Evolutionary conservation across 768 basidiomycete genomes (phyloP).

Genomic region (Dentipellis sp.): DNA sequence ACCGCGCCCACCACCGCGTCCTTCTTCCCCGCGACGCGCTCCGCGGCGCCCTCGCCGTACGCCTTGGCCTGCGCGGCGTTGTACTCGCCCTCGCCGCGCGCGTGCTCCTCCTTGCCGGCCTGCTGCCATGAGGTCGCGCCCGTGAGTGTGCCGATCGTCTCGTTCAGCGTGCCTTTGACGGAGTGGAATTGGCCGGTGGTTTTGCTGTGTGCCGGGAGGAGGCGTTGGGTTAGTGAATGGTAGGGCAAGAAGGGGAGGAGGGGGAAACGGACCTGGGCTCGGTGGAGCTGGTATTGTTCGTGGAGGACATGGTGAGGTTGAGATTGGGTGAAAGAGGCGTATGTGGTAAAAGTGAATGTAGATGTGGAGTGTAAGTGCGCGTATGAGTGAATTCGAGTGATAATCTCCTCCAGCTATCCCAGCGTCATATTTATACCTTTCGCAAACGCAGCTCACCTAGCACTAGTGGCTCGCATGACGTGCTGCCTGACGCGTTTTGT

Average conservation of each 20-base stretch:
- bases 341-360: neutral
- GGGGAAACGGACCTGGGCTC: neutral
- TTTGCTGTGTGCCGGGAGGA: constrained; percentile 18
- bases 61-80: constrained; percentile 40
- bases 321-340: neutral
- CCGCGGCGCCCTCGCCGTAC: constrained; percentile 38
- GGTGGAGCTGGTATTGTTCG: neutral
- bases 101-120: constrained; percentile 45
- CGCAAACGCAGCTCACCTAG: too few relatives aligned
- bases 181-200: constrained; percentile 23
- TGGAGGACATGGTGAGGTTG: neutral
- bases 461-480: too few relatives aligned
- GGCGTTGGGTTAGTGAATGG: neutral
- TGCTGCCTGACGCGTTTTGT: too few relatives aligned
- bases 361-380: neutral
- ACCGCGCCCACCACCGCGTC: constrained; percentile 42
- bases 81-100: constrained; percentile 39
- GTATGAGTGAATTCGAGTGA: neutral
- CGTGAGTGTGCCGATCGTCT: constrained; percentile 36
- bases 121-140: constrained; percentile 35
- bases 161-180: constrained; percentile 18
- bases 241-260: neutral
- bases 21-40: constrained; percentile 38
- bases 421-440: too few relatives aligned
- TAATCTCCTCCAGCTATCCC: too few relatives aligned